A percentile compares a stretch with the other conserved stretches of the same genome.
Evolutionary conservation across 805 yeast genomes (phyloP).

Genomic region (Pichia exigua): DNA sequence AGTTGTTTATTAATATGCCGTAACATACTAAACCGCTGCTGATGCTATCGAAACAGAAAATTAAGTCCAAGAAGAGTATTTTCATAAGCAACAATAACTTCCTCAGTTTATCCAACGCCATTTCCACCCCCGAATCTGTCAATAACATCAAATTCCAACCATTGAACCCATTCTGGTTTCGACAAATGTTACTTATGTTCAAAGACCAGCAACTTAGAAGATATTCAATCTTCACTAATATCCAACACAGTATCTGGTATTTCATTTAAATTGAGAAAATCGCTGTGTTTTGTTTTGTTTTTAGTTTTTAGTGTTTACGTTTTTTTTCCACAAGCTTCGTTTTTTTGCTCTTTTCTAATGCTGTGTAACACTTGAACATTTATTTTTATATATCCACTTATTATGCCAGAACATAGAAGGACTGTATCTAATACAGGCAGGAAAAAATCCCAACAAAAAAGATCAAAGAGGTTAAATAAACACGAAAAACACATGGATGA

Average conservation of each 20-base stretch:
- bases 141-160: neutral
- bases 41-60: neutral
- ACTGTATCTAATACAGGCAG: neutral
- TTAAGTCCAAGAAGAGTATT: neutral
- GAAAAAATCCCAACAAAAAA: neutral
- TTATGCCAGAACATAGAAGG: neutral
- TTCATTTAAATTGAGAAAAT: neutral
- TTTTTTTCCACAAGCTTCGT: neutral
- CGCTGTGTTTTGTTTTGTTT: neutral
- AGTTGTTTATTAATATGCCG: slow-evolving; percentile 1
- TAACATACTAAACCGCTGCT: neutral
- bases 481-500: neutral
- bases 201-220: neutral
- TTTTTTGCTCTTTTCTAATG: neutral
- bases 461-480: neutral
- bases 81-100: neutral
- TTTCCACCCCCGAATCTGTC: neutral
- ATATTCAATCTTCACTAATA: too few relatives aligned
- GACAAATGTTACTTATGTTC: neutral
- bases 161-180: neutral
- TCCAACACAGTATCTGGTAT: neutral
- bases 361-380: neutral
- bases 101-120: too few relatives aligned
- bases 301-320: neutral
- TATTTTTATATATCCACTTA: neutral